Base-by-base conservation (phyloP, 306 rosid genomes). In the Datisca glomerata region DNA sequence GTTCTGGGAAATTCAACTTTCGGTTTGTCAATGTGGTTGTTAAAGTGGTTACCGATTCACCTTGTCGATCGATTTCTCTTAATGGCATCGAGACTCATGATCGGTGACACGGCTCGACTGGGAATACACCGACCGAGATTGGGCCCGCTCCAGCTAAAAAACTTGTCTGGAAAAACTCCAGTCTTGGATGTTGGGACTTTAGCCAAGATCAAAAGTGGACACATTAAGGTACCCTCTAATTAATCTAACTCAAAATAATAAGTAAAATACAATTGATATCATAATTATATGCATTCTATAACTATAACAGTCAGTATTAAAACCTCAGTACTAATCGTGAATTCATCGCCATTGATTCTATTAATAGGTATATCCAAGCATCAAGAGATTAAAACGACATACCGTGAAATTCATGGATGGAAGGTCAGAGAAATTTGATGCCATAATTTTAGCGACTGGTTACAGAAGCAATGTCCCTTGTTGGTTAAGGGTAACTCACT, bases 1-100 rank as follows among this genome's bases (percentile, higher is more conserved):
- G 75, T 91, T 94, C 85, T 91, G 76, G 99, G 99, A 35, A 85
- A 55, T 71, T 91, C 99, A 14, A 91, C 99, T 71, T 91, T 91
- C 35, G 99, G 94, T 78, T 42, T 91, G 94, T 91, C 99, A 71
- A 75, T 80, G 92, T 78, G 86, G 96, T 63, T 91, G 67, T 85
- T 80, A 15, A 91, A 80, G 74, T 91, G 99, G 99, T 61, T 91
- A 15, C 99, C 94, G 41, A 54, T 80, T 20, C 15, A 72, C 16
- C 53, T 85, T 24, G 99, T 91, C 45, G 99, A 91, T 59, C 37
- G 67, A 28, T 60, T 91, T 19, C 55, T 91, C 43, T 71, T 91
- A 3, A 42, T 85, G 1, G 74, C 72, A 23, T 78, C 96, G 4
- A 57, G 92, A 80, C 62, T 91, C 2, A 43, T 91, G 48, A 81